Evolutionary conservation across 1,284 basidiomycete genomes (phyloP).

Genomic region (Agroathelia rolfsii): DNA sequence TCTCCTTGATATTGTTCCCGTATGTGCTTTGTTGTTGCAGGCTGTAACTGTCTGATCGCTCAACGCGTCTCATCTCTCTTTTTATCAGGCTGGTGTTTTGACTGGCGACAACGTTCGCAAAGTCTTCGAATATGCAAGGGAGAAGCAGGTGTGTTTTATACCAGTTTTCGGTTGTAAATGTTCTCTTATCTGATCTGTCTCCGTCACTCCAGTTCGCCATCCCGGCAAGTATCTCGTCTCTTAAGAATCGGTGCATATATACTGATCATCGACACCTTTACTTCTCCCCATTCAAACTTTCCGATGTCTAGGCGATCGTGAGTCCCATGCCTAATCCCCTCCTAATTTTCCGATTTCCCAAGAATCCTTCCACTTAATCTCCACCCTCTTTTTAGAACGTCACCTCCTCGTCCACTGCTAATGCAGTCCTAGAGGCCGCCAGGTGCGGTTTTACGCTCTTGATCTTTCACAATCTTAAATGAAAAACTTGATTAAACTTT

Average conservation of each 20-base stretch:
- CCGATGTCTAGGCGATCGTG: constrained; percentile 49
- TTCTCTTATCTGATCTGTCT: constrained; percentile 3
- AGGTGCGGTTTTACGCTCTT: no score
- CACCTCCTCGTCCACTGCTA: constrained; percentile 68
- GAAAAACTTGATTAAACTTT: no score
- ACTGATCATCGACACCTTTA: background rate
- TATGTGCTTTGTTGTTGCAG: constrained; percentile 20
- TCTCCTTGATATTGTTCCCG: constrained; percentile 49
- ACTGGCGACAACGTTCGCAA: constrained; percentile 67
- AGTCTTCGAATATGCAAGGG: constrained; percentile 64
- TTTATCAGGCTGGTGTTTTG: constrained; percentile 55
- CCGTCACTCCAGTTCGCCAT: constrained; percentile 50
- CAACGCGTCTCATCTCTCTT: constrained; percentile 9
- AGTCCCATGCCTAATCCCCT: no score
- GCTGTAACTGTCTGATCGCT: constrained; percentile 2
- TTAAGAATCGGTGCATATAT: constrained; percentile 1
- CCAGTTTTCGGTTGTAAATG: background rate
- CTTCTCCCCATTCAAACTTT: no score
- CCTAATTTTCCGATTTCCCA: constrained; percentile 6
- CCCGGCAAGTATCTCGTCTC: constrained; percentile 37
- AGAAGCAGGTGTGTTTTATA: constrained; percentile 42
- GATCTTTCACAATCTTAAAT: no score
- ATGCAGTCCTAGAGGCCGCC: constrained; percentile 69
- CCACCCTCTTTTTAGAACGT: constrained; percentile 36
- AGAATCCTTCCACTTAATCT: constrained; percentile 5